A percentile compares a stretch with the other conserved stretches of the same genome.
Evolutionary conservation across 331 rosid genomes (phyloP).

Genomic region (Pyracantha coccinea): DNA sequence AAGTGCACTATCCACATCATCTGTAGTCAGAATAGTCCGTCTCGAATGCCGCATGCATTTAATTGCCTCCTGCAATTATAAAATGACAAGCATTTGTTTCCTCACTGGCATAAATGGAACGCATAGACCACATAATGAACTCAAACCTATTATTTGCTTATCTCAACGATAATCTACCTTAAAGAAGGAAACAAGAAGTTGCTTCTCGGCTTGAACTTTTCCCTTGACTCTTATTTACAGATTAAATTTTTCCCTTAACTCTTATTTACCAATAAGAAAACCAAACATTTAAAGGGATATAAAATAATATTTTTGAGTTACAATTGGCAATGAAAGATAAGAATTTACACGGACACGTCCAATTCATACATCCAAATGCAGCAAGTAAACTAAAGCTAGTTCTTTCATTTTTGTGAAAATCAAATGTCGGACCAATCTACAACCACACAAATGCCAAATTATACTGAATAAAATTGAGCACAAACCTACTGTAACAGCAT

Average conservation of each 20-base stretch:
- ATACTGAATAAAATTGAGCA: not conserved
- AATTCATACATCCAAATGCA: not conserved
- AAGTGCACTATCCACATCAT: slow-evolving; percentile 85
- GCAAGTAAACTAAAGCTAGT: not conserved
- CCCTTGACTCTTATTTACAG: no score
- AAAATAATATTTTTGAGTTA: not conserved
- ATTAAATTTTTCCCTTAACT: not conserved
- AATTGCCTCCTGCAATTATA: slow-evolving; percentile 66
- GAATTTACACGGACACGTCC: not conserved
- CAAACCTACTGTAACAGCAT: not conserved
- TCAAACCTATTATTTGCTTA: not conserved
- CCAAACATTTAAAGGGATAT: not conserved
- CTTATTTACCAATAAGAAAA: not conserved
- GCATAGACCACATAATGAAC: not conserved
- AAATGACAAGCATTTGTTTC: not conserved
- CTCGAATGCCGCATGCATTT: slow-evolving; percentile 91
- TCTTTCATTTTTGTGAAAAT: not conserved
- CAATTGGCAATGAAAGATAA: not conserved
- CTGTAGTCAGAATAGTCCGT: slow-evolving; percentile 56
- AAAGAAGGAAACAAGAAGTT: not conserved
- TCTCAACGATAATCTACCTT: not conserved
- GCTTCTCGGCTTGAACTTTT: not conserved
- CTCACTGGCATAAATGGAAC: not conserved
- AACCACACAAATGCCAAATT: not conserved
- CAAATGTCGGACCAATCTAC: not conserved